phyloP scores from a whole-genome alignment of 2,329 filamentous ascomycete genomes.

The Alternaria gansuensis region DNA sequence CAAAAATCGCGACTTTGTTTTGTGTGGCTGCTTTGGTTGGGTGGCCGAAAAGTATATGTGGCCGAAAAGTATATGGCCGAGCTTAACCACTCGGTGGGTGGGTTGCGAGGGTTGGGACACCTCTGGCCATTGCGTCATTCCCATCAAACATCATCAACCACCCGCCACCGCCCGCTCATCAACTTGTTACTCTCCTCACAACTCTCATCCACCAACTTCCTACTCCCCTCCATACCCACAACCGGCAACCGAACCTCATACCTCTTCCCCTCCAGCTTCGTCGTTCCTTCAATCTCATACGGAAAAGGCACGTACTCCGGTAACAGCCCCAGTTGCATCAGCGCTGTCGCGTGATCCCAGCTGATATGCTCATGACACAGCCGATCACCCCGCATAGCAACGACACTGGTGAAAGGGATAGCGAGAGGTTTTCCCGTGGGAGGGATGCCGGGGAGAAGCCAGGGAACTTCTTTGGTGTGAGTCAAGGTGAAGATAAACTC shows the following conservation, averaged over 20 bases:
- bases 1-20: no score
- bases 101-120: no score
- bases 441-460: slow-evolving; percentile 50
- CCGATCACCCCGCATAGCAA: slow-evolving; percentile 73
- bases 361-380: slow-evolving; percentile 75
- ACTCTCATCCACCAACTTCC: slow-evolving; percentile 63
- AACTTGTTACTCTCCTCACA: slow-evolving; percentile 65
- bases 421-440: slow-evolving; percentile 53
- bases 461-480: slow-evolving; percentile 46
- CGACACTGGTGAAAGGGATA: slow-evolving; percentile 71
- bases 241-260: slow-evolving; percentile 70
- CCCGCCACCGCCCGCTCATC: slow-evolving; percentile 53
- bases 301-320: slow-evolving; percentile 72
- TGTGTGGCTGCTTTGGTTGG: no score
- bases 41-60: no score
- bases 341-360: slow-evolving; percentile 72
- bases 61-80: no score
- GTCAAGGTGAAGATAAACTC: slow-evolving; percentile 51
- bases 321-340: slow-evolving; percentile 69
- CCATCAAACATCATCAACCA: slow-evolving; percentile 39
- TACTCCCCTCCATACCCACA: slow-evolving; percentile 63
- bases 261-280: slow-evolving; percentile 52
- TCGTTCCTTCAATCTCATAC: slow-evolving; percentile 39
- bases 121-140: no score
- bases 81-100: no score